Evolutionary conservation across 108 stramenopile genomes (phyloP).

Genomic region (Skeletonema tropicum): DNA sequence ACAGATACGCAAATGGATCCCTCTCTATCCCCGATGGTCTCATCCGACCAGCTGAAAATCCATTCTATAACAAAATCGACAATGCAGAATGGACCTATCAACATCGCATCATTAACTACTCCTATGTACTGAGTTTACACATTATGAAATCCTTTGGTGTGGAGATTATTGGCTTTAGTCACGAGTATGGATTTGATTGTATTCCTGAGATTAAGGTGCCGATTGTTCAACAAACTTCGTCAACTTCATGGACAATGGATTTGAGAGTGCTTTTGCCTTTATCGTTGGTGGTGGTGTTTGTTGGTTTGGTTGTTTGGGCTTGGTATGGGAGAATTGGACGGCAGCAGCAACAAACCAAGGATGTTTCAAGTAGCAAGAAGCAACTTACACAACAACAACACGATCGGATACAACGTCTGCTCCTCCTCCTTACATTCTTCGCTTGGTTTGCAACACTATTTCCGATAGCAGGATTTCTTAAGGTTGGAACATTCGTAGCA

Average conservation of each 20-base stretch:
- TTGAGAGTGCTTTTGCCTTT: slow-evolving; percentile 52
- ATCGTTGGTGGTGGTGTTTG: slow-evolving; percentile 22
- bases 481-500: slow-evolving; percentile 85
- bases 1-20: slow-evolving; percentile 56
- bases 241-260: slow-evolving; percentile 42
- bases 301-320: slow-evolving; percentile 31
- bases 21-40: slow-evolving; percentile 78
- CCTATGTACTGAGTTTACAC: slow-evolving; percentile 69
- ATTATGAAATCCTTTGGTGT: slow-evolving; percentile 56
- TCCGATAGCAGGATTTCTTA: slow-evolving; percentile 78
- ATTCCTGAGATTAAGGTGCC: slow-evolving; percentile 48
- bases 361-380: not conserved
- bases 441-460: slow-evolving; percentile 80
- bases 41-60: slow-evolving; percentile 88
- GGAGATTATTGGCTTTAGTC: slow-evolving; percentile 77
- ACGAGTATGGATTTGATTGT: slow-evolving; percentile 87
- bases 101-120: slow-evolving; percentile 55
- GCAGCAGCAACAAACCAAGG: not conserved
- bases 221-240: not conserved
- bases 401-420: slow-evolving; percentile 33
- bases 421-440: slow-evolving; percentile 56
- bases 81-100: slow-evolving; percentile 10
- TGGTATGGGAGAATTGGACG: slow-evolving; percentile 17
- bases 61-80: slow-evolving; percentile 56
- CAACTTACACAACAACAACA: not conserved